These are phyloP conservation scores for Aspergillus carbonarius DNA, from an alignment of 2,329 filamentous ascomycete species.

Conservation along the genomic window DNA sequence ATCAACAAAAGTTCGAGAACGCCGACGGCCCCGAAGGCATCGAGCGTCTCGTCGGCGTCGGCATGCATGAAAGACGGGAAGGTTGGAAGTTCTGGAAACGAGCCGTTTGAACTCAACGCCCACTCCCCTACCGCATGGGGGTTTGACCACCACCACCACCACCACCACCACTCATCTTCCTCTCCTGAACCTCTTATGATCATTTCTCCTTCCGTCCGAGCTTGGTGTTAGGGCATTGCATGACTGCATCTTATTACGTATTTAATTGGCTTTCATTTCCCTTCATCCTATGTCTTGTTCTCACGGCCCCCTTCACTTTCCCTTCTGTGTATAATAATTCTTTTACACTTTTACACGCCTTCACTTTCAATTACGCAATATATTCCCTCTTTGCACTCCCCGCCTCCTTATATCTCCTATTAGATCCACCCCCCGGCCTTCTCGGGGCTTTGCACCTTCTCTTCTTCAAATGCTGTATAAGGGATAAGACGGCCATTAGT, in stretches of 20 bases:
- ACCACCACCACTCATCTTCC: not conserved
- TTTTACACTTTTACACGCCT: not conserved
- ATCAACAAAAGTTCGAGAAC: constrained; percentile 81
- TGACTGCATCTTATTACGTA: not conserved
- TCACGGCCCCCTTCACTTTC: not conserved
- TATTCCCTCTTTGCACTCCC: not conserved
- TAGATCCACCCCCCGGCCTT: too few relatives aligned
- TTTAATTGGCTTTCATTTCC: constrained; percentile 3
- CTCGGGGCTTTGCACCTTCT: not conserved
- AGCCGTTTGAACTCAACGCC: constrained; percentile 6
- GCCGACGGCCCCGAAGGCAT: constrained; percentile 83
- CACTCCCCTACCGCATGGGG: not conserved
- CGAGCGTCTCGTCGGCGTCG: constrained; percentile 81
- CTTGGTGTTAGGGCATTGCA: constrained; percentile 3
- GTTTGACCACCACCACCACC: not conserved
- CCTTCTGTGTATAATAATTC: constrained; percentile 16
- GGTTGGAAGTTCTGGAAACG: constrained; percentile 84
- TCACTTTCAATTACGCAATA: not conserved
- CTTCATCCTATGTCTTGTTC: not conserved
- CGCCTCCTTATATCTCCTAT: not conserved
- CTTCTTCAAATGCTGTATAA: not conserved
- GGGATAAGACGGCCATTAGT: not conserved
- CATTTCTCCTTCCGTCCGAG: not conserved
- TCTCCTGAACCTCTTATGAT: not conserved
- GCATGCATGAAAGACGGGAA: constrained; percentile 65